Conservation (phyloP, 352 stramenopile species). For the Blastocystis sp. region DNA sequence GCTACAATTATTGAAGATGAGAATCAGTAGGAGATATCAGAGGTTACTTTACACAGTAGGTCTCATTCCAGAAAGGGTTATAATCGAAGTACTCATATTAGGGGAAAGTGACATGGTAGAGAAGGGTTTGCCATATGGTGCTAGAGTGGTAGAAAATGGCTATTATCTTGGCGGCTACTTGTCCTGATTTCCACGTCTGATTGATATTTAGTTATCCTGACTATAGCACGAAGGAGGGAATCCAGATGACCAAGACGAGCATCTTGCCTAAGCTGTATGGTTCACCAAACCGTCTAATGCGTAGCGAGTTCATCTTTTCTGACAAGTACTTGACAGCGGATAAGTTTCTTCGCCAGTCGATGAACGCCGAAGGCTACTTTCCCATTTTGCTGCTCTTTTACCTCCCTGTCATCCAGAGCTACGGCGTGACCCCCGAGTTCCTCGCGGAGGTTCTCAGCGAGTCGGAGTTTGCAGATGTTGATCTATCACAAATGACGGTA, state of each 20-base stretch:
- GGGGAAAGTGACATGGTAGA: neutral
- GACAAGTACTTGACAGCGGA: conserved; percentile 39
- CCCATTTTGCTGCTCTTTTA: conserved; percentile 36
- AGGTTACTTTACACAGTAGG: neutral
- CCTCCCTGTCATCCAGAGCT: conserved; percentile 55
- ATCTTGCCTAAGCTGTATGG: conserved; percentile 25
- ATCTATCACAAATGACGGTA: neutral
- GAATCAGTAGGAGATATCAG: neutral
- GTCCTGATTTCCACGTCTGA: neutral
- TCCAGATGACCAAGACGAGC: neutral
- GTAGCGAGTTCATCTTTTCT: conserved; percentile 49
- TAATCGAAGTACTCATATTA: neutral
- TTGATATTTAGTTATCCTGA: conserved; percentile 23
- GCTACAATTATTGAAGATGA: conserved; percentile 54
- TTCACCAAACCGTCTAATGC: neutral
- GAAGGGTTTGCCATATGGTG: neutral
- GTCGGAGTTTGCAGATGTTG: conserved; percentile 8
- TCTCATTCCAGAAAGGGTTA: neutral
- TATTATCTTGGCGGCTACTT: conserved; percentile 12
- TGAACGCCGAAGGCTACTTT: conserved; percentile 58
- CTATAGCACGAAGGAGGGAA: conserved; percentile 16
- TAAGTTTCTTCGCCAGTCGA: conserved; percentile 55
- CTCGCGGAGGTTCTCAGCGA: neutral
- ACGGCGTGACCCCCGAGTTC: neutral
- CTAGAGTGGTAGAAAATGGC: conserved; percentile 10